Conservation (phyloP, 495 filamentous ascomycete genomes). For the Haplographium delicatum region DNA sequence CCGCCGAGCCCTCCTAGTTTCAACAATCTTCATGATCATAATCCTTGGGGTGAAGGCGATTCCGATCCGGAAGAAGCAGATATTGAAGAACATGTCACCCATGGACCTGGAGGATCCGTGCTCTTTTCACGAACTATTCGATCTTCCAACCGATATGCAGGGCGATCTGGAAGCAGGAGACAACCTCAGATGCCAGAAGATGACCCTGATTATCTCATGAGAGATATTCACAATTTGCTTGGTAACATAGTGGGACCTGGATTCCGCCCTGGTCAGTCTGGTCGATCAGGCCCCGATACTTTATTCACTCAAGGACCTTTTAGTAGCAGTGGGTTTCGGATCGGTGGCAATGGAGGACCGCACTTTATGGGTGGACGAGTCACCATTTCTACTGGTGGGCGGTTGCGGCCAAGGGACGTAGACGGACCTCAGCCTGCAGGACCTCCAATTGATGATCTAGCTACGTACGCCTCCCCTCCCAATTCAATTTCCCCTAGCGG, state of each 20-base stretch:
- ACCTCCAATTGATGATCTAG: slow-evolving; percentile 20
- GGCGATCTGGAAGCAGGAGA: background rate
- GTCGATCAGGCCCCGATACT: slow-evolving; percentile 25
- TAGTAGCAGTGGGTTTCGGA: slow-evolving; percentile 1
- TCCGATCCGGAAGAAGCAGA: slow-evolving; percentile 43
- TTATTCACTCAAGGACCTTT: slow-evolving; percentile 13
- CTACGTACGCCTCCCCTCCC: slow-evolving; percentile 24
- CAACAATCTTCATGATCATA: slow-evolving; percentile 23
- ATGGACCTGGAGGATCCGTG: slow-evolving; percentile 43
- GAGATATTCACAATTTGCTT: slow-evolving; percentile 27
- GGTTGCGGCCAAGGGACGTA: slow-evolving; percentile 10
- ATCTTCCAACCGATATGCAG: background rate
- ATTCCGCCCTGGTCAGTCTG: slow-evolving; percentile 20
- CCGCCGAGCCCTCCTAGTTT: slow-evolving; percentile 27
- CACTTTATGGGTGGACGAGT: slow-evolving; percentile 17
- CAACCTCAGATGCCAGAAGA: background rate
- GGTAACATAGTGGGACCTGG: slow-evolving; percentile 23
- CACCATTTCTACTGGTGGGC: slow-evolving; percentile 14
- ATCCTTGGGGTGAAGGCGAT: slow-evolving; percentile 36
- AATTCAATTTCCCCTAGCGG: slow-evolving; percentile 6
- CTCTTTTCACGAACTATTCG: slow-evolving; percentile 17
- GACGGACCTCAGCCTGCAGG: slow-evolving; percentile 14
- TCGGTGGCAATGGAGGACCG: slow-evolving; percentile 11
- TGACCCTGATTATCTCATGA: slow-evolving; percentile 22
- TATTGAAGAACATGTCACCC: slow-evolving; percentile 42